Percentiles rank a stretch among this genome's conserved stretches.
Conservation (phyloP, 192 early-diverging fungal genomes). For the Backusella macrospora region DNA sequence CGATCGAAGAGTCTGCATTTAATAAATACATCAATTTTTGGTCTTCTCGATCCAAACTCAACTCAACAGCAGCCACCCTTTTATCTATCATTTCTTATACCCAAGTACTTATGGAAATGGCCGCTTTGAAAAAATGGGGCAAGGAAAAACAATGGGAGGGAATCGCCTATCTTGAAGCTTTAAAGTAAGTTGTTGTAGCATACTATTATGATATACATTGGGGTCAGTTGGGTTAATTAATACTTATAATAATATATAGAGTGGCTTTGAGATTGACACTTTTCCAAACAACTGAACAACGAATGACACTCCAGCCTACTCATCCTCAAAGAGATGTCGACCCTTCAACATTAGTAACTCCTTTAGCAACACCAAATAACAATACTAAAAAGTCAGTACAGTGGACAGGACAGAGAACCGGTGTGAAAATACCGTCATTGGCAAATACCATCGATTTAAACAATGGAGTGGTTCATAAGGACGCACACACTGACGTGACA, state of each 20-base stretch:
- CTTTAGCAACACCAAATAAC: slow-evolving; percentile 28
- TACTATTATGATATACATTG: not conserved
- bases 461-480: slow-evolving; percentile 21
- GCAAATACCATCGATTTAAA: slow-evolving; percentile 17
- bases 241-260: slow-evolving; percentile 28
- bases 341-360: slow-evolving; percentile 44
- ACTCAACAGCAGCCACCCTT: slow-evolving; percentile 52
- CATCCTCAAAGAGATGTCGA: slow-evolving; percentile 75
- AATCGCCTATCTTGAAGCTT: slow-evolving; percentile 28
- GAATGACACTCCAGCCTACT: slow-evolving; percentile 61
- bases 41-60: slow-evolving; percentile 30
- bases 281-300: slow-evolving; percentile 51
- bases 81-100: slow-evolving; percentile 63
- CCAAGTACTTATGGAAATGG: slow-evolving; percentile 45
- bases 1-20: slow-evolving; percentile 44
- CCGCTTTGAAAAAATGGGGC: slow-evolving; percentile 27
- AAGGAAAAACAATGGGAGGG: slow-evolving; percentile 28
- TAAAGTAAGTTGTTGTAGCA: slow-evolving; percentile 35
- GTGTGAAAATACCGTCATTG: slow-evolving; percentile 27
- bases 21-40: slow-evolving; percentile 79
- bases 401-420: slow-evolving; percentile 46
- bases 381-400: slow-evolving; percentile 1
- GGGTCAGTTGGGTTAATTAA: not conserved
- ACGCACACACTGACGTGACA: slow-evolving; percentile 43
- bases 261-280: slow-evolving; percentile 53